Evolutionary conservation across 1,139 yeast species (phyloP).

Genomic region (Petasospora fabianii): DNA sequence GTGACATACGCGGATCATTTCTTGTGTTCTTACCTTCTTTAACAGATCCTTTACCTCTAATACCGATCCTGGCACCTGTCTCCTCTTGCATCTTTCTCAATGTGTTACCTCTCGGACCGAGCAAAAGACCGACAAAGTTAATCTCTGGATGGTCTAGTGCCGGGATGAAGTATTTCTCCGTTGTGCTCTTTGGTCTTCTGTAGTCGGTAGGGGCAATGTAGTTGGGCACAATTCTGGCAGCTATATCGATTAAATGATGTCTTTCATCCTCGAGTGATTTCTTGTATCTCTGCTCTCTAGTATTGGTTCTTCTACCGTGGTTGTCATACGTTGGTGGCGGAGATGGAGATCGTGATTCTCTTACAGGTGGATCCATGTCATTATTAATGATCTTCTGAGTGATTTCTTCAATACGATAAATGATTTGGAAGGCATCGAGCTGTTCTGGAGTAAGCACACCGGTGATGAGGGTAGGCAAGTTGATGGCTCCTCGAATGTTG

Average conservation of each 20-base stretch:
- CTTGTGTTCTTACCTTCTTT: constrained; percentile 77
- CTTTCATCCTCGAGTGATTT: constrained; percentile 73
- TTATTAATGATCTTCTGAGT: constrained; percentile 51
- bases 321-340: constrained; percentile 92
- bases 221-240: constrained; percentile 69
- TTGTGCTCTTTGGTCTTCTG: constrained; percentile 64
- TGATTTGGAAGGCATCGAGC: constrained; percentile 71
- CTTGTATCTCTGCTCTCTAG: constrained; percentile 66
- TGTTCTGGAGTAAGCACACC: constrained; percentile 80
- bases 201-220: constrained; percentile 81
- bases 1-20: constrained; percentile 36
- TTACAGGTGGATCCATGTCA: constrained; percentile 34
- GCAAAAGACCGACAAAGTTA: constrained; percentile 83
- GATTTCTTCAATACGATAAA: constrained; percentile 78
- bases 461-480: constrained; percentile 39
- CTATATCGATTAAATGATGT: constrained; percentile 69
- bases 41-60: constrained; percentile 92
- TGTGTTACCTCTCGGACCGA: constrained; percentile 97
- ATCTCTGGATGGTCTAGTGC: constrained; percentile 85
- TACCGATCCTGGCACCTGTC: constrained; percentile 82
- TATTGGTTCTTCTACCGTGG: constrained; percentile 78
- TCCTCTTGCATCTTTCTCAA: constrained; percentile 74
- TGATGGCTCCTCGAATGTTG: constrained; percentile 16
- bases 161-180: constrained; percentile 83
- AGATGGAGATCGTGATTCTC: constrained; percentile 61